These are phyloP conservation scores for Phaeophleospora eucalypticola DNA, from an alignment of 2,329 filamentous ascomycete genomes.

Conservation along the genomic window DNA sequence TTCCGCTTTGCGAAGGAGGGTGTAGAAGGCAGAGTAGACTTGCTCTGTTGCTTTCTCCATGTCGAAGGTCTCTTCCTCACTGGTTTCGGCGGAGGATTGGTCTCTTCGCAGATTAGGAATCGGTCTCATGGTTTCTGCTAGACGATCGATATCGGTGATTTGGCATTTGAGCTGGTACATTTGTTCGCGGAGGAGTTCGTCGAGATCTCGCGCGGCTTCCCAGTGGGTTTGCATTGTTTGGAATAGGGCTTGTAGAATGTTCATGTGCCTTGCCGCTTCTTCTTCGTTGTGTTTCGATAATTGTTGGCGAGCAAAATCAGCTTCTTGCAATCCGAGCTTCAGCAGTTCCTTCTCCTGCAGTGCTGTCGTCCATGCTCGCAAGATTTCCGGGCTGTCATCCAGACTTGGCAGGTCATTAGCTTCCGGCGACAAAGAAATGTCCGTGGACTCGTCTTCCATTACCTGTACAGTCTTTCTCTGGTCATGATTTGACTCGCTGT, in stretches of 20 bases:
- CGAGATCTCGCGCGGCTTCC: constrained; percentile 2
- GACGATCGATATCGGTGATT: constrained; percentile 2
- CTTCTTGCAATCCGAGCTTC: neutral
- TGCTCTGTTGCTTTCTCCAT: constrained; percentile 10
- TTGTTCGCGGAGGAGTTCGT: constrained; percentile 6
- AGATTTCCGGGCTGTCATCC: neutral
- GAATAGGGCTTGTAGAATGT: neutral
- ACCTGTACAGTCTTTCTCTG: neutral
- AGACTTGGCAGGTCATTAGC: constrained; percentile 5
- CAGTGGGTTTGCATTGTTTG: constrained; percentile 1
- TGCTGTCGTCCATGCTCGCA: constrained; percentile 3
- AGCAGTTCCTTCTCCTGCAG: constrained; percentile 1
- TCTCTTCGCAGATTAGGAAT: neutral
- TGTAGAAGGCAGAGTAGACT: constrained; percentile 7
- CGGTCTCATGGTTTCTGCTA: neutral
- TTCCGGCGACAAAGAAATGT: neutral
- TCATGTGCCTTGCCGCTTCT: neutral
- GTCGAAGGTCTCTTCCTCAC: constrained; percentile 5
- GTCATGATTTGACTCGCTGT: neutral
- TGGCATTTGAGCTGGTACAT: constrained; percentile 7
- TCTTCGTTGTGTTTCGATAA: neutral
- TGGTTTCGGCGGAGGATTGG: neutral
- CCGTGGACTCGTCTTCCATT: constrained; percentile 4
- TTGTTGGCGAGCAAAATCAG: constrained; percentile 1
- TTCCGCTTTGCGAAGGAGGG: constrained; percentile 6